These are phyloP conservation scores for Ceratocystis cacaofunesta DNA, from an alignment of 2,329 filamentous ascomycete species.

Conservation along the genomic window DNA sequence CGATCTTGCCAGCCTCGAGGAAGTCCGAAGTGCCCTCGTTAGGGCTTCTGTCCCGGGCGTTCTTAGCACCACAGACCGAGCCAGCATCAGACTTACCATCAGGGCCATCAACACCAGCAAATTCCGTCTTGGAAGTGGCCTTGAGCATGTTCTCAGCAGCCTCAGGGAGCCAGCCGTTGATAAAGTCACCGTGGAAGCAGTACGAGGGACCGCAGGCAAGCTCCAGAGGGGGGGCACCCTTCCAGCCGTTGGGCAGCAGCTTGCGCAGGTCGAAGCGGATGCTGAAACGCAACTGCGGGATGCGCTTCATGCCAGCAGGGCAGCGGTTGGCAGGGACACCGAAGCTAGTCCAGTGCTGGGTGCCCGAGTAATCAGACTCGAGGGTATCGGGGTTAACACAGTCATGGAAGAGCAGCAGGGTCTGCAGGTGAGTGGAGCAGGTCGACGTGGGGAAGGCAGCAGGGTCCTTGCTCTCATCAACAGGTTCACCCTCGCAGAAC, in stretches of 20 bases:
- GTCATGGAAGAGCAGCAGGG: conserved; percentile 21
- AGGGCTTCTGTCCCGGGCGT: conserved; percentile 10
- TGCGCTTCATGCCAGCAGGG: conserved; percentile 30
- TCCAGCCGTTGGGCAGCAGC: conserved; percentile 31
- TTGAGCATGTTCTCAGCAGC: conserved; percentile 21
- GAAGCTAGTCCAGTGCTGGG: conserved; percentile 2
- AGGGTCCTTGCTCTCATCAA: conserved; percentile 18
- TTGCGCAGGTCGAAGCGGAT: conserved; percentile 33
- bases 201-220: conserved; percentile 29
- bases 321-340: conserved; percentile 24
- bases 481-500: conserved; percentile 24
- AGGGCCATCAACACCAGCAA: conserved; percentile 14
- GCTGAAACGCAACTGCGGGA: conserved; percentile 33
- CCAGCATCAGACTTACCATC: conserved; percentile 23
- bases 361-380: conserved; percentile 19
- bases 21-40: conserved; percentile 12
- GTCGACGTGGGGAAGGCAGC: conserved; percentile 23
- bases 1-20: not conserved
- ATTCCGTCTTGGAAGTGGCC: conserved; percentile 10
- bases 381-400: conserved; percentile 20
- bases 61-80: not conserved
- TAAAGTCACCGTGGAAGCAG: conserved; percentile 33
- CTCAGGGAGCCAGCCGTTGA: conserved; percentile 32
- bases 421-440: conserved; percentile 23
- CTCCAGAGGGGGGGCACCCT: conserved; percentile 29